These are phyloP conservation scores for Boletus sp. DNA, from an alignment of 768 basidiomycete species.

Conservation along the genomic window DNA sequence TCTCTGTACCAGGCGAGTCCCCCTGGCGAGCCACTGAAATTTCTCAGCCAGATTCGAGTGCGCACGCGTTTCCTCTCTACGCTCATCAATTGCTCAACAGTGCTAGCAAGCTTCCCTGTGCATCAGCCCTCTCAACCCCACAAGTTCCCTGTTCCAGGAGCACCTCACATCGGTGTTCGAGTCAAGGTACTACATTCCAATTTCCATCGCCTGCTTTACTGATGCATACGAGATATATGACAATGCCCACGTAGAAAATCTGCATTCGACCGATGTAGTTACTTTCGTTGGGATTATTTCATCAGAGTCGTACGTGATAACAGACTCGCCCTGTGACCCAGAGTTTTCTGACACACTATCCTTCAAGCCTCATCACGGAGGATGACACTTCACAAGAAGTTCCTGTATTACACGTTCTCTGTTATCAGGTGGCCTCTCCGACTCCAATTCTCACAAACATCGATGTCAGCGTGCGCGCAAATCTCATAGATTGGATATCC, in stretches of 20 bases:
- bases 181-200: constrained; percentile 50
- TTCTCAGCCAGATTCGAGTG: constrained; percentile 18
- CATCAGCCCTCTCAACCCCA: constrained; percentile 39
- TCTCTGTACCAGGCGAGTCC: constrained; percentile 67
- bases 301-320: constrained; percentile 55
- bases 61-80: constrained; percentile 9
- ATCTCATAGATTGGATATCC: constrained; percentile 73
- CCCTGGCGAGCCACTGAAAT: constrained; percentile 47
- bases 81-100: background rate
- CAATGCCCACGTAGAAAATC: constrained; percentile 35
- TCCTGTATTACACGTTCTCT: constrained; percentile 70
- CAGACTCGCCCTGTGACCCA: background rate
- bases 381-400: constrained; percentile 37
- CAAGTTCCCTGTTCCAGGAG: constrained; percentile 59
- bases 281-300: constrained; percentile 75
- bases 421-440: constrained; percentile 24
- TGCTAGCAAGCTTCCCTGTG: constrained; percentile 23
- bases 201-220: background rate
- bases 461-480: constrained; percentile 37
- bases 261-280: constrained; percentile 59
- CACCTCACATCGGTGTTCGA: constrained; percentile 64
- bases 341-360: constrained; percentile 14
- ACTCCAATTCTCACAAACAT: constrained; percentile 2
- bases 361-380: constrained; percentile 39
- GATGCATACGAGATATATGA: constrained; percentile 54